Conservation (phyloP, 179 eudicot species). For the Silene coronaria region DNA sequence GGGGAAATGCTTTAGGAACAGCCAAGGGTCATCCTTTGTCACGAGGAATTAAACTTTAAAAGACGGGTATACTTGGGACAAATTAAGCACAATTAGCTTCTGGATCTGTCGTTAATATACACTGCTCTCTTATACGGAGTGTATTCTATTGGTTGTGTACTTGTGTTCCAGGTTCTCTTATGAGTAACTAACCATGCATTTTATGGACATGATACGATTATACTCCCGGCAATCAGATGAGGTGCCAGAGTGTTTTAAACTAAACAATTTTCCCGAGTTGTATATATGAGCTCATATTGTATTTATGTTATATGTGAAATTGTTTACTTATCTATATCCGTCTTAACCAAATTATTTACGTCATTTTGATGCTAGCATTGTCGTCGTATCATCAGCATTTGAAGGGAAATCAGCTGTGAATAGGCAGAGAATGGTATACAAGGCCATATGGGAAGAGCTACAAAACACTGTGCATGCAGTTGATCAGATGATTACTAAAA, state of each 20-base stretch:
- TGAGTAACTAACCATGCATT: too few species aligned
- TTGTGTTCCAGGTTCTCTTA: background rate
- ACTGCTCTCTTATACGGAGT: background rate
- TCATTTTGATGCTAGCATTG: constrained; percentile 45
- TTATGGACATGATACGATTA: too few species aligned
- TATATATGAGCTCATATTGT: too few species aligned
- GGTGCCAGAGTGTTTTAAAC: too few species aligned
- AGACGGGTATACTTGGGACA: too few species aligned
- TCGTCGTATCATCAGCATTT: constrained; percentile 70
- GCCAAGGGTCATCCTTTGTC: too few species aligned
- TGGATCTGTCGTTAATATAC: too few species aligned
- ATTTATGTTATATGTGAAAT: too few species aligned
- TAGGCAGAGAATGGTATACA: constrained; percentile 96
- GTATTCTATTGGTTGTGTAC: background rate
- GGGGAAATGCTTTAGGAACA: background rate
- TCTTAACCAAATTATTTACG: background rate
- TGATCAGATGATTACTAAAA: constrained; percentile 85
- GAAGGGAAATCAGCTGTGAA: constrained; percentile 81
- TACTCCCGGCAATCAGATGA: too few species aligned
- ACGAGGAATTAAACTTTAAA: too few species aligned
- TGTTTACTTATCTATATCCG: background rate
- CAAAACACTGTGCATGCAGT: constrained; percentile 87
- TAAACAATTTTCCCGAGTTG: too few species aligned
- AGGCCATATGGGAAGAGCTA: constrained; percentile 95
- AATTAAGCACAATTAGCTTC: background rate